Base-by-base conservation (phyloP, 306 rosid genomes). In the Citrullus mucosospermus region DNA sequence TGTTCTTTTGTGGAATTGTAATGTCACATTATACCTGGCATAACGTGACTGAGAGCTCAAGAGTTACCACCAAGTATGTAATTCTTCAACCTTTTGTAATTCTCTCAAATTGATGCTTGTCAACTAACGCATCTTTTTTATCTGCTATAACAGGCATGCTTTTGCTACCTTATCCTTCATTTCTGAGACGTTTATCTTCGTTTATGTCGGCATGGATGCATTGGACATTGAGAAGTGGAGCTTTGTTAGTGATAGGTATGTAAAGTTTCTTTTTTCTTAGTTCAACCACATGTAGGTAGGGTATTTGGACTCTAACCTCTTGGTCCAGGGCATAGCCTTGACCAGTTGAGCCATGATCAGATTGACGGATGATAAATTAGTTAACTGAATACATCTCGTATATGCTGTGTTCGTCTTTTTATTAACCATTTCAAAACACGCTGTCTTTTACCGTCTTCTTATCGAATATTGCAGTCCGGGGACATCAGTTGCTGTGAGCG, bases 11-110 rank as follows among this genome's bases (percentile, higher is more conserved):
- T 81, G 99, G 99, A 80, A 96, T 96, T 77, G 93, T 91, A 14
- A 92, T 96, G 99, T 96, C 99, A 18, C 99, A 96, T 80, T 96
- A 96, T 87, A 96, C 99, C 50, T 96, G 99, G 98, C 99, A 93
- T 85, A 96, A 96, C 73, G 98, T 96, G 77, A 91, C 97, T 0
- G 98, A 96, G 83, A 84, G 94, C 85, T 96, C 99, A 82, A 91
- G 98, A 88, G 78, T 89, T 78, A 96, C 98, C 22, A 96, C 99
- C 77, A 96, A 91, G 99, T 96, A 86, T 36, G 88, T 60, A 78
- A 20, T 76, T 56, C 65, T 82, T 81, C 14, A 22, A 65, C 22
- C 76, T 74, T 50, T 84, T 79, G 70, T 41, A 38, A 63, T 79
- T 59, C 77, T 69, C 61, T 73, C 75, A 2, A 53, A 72, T n/a